A percentile compares a stretch with the other conserved stretches of the same genome.
phyloP scores from a whole-genome alignment of 768 basidiomycete species.

The Tephrocybe rancida region DNA sequence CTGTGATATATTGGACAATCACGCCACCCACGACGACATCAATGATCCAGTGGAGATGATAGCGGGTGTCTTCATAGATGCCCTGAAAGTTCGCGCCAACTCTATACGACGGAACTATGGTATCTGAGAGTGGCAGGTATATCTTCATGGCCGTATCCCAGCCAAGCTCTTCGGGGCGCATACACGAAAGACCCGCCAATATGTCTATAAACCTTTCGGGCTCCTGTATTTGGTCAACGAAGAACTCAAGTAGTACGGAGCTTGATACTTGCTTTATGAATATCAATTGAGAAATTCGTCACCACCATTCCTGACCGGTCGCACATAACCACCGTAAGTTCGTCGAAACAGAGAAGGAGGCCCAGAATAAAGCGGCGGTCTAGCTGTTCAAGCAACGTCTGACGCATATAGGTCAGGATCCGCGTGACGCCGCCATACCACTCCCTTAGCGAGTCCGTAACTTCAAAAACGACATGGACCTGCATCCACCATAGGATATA shows the following conservation, averaged over 20 bases:
- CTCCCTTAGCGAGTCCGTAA: not conserved
- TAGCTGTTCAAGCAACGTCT: conserved; percentile 12
- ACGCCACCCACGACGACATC: too few species aligned
- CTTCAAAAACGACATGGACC: too few species aligned
- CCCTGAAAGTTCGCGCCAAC: not conserved
- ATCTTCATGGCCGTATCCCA: conserved; percentile 13
- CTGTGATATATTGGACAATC: too few species aligned
- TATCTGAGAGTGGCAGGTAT: not conserved
- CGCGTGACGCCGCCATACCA: not conserved
- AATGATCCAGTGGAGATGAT: conserved; percentile 6
- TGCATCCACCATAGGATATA: too few species aligned
- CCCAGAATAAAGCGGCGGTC: conserved; percentile 12
- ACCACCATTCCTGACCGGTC: conserved; percentile 15
- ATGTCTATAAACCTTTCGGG: conserved; percentile 1
- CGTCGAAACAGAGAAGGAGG: conserved; percentile 3
- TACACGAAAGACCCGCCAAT: not conserved
- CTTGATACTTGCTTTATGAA: conserved; percentile 4
- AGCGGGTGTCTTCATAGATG: not conserved
- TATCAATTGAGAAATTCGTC: conserved; percentile 9
- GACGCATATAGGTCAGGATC: conserved; percentile 11
- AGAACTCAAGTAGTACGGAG: not conserved
- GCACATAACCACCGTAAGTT: conserved; percentile 6
- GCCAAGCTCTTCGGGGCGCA: conserved; percentile 8
- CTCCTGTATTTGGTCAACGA: not conserved
- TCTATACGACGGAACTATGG: not conserved